A percentile compares a stretch with the other conserved stretches of the same genome.
Evolutionary conservation across 2,329 filamentous ascomycete genomes (phyloP).

Genomic region (Penicillium sp.): DNA sequence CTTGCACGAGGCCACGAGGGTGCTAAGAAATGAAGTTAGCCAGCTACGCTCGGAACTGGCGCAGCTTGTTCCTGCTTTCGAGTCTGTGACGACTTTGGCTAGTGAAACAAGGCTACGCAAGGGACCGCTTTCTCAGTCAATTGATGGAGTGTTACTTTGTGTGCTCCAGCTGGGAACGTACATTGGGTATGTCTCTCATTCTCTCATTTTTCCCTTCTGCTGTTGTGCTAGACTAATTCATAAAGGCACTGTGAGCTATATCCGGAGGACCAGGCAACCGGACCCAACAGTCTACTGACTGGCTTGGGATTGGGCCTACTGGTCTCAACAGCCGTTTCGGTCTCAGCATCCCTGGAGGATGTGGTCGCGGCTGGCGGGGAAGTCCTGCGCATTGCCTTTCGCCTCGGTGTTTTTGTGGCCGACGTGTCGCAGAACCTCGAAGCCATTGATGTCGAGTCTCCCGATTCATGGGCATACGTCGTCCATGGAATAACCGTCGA

Average conservation of each 20-base stretch:
- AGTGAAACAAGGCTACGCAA: slow-evolving; percentile 28
- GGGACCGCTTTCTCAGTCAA: slow-evolving; percentile 39
- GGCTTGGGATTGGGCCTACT: slow-evolving; percentile 43
- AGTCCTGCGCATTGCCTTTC: slow-evolving; percentile 42
- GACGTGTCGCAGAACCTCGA: slow-evolving; percentile 41
- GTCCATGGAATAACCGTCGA: slow-evolving; percentile 15
- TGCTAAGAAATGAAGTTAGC: slow-evolving; percentile 38
- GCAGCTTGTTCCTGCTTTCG: slow-evolving; percentile 19
- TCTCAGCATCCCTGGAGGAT: slow-evolving; percentile 36
- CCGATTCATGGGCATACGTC: slow-evolving; percentile 24
- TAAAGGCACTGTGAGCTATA: too few relatives aligned
- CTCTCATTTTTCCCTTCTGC: background rate
- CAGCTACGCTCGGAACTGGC: slow-evolving; percentile 11
- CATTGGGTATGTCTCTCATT: slow-evolving; percentile 40
- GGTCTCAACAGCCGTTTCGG: slow-evolving; percentile 38
- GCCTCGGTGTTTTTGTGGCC: slow-evolving; percentile 42
- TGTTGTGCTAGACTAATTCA: too few relatives aligned
- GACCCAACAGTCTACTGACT: background rate
- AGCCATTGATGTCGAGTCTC: slow-evolving; percentile 21
- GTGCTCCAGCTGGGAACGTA: slow-evolving; percentile 38
- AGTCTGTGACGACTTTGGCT: slow-evolving; percentile 13
- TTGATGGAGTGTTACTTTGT: slow-evolving; percentile 44
- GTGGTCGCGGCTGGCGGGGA: slow-evolving; percentile 39
- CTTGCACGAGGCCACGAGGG: slow-evolving; percentile 37
- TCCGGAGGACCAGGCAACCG: too few relatives aligned